phyloP scores from a whole-genome alignment of 129 eudicot genomes.

The Ambrosia artemisiifolia region DNA sequence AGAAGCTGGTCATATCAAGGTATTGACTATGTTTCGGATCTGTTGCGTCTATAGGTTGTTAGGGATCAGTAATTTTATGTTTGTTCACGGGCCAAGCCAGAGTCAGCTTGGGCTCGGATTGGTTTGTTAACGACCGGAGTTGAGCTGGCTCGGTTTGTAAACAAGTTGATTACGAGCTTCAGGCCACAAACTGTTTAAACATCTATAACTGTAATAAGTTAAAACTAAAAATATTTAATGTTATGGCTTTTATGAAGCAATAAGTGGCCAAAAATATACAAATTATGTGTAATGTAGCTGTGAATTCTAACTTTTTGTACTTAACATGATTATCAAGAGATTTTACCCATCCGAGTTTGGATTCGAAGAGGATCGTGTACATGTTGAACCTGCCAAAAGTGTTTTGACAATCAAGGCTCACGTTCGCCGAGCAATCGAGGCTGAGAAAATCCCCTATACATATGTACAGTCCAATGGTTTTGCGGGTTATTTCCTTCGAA shows the following conservation, averaged over 20 bases:
- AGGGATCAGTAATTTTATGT: too few species aligned
- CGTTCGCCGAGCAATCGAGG: slow-evolving; percentile 38
- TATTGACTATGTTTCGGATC: neutral
- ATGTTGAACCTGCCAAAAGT: slow-evolving; percentile 31
- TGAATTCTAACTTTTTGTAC: neutral
- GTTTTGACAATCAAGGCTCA: slow-evolving; percentile 23
- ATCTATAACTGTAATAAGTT: too few species aligned
- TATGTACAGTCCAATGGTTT: slow-evolving; percentile 28
- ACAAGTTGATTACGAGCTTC: too few species aligned
- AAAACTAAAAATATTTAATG: too few species aligned
- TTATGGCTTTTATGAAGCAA: too few species aligned
- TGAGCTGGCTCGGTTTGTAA: too few species aligned
- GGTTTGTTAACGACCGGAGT: too few species aligned
- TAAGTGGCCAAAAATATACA: neutral
- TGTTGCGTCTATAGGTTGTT: neutral
- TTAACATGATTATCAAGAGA: slow-evolving; percentile 15
- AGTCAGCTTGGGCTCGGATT: too few species aligned
- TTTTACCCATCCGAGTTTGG: slow-evolving; percentile 49
- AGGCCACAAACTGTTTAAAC: too few species aligned
- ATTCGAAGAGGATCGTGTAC: slow-evolving; percentile 34
- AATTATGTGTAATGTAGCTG: neutral
- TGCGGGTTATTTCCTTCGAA: slow-evolving; percentile 40
- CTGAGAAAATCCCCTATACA: slow-evolving; percentile 37
- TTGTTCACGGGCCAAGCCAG: too few species aligned
- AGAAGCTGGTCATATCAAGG: slow-evolving; percentile 59